Percentiles rank a stretch among this genome's conserved stretches.
Evolutionary conservation across 2,329 filamentous ascomycete genomes (phyloP).

Genomic region (Lasiodiplodia gonubiensis): DNA sequence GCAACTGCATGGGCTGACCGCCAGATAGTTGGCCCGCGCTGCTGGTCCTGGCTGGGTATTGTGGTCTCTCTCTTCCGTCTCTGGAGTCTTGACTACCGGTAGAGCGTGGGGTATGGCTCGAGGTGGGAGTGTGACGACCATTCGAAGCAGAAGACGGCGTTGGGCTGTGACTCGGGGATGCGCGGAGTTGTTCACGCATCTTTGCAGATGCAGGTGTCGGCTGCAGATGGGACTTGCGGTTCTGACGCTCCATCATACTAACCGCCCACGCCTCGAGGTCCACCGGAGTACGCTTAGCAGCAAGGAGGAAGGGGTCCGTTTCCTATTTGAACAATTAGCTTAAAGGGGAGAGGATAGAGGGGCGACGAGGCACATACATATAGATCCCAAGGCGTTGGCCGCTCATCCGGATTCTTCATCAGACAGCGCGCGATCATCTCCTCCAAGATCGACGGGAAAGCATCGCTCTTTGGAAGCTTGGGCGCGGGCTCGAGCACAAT

Average conservation of each 20-base stretch:
- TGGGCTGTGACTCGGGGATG: slow-evolving; percentile 33
- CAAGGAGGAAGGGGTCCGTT: slow-evolving; percentile 91
- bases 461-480: slow-evolving; percentile 92
- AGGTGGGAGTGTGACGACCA: slow-evolving; percentile 32
- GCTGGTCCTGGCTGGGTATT: slow-evolving; percentile 51
- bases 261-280: slow-evolving; percentile 93
- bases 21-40: slow-evolving; percentile 46
- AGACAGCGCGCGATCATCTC: slow-evolving; percentile 98
- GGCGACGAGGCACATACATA: slow-evolving; percentile 66
- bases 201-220: slow-evolving; percentile 76
- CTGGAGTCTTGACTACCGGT: slow-evolving; percentile 32
- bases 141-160: slow-evolving; percentile 36
- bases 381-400: slow-evolving; percentile 90
- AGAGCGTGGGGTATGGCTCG: slow-evolving; percentile 28
- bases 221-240: slow-evolving; percentile 90
- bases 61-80: slow-evolving; percentile 40
- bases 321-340: slow-evolving; percentile 62
- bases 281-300: slow-evolving; percentile 94
- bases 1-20: slow-evolving; percentile 48
- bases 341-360: not conserved
- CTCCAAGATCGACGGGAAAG: slow-evolving; percentile 91
- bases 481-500: slow-evolving; percentile 97
- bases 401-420: slow-evolving; percentile 83
- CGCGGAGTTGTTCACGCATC: slow-evolving; percentile 47
- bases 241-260: slow-evolving; percentile 90